Percentiles rank a stretch among this genome's conserved stretches.
Evolutionary conservation across 2,329 filamentous ascomycete genomes (phyloP).

Genomic region (Bipolaris sorokiniana): DNA sequence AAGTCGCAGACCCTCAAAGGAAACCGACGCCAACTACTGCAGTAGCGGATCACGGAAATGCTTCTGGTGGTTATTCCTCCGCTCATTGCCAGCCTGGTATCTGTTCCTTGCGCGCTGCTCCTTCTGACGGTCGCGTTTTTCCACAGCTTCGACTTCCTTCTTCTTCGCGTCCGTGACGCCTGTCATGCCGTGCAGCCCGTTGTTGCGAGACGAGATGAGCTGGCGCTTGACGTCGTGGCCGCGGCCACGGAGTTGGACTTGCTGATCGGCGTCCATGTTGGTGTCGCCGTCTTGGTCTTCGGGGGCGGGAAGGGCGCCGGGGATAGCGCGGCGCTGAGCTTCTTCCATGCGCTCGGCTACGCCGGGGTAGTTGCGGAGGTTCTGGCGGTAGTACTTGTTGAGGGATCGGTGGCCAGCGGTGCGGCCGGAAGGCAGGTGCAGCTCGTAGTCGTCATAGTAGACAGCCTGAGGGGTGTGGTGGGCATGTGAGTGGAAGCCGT

Average conservation of each 20-base stretch:
- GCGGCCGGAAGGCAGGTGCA: conserved; percentile 88
- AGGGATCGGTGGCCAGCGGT: conserved; percentile 89
- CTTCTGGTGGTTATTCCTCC: conserved; percentile 77
- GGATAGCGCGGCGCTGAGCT: conserved; percentile 59
- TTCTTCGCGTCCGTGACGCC: conserved; percentile 79
- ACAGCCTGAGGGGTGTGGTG: conserved; percentile 75
- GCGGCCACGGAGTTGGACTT: conserved; percentile 28
- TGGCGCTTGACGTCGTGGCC: conserved; percentile 41
- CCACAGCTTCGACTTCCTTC: conserved; percentile 67
- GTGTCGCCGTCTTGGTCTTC: conserved; percentile 51
- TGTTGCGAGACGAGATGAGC: conserved; percentile 67
- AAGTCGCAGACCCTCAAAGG: neutral
- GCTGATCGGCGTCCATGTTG: conserved; percentile 38
- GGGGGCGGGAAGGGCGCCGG: conserved; percentile 57
- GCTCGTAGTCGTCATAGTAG: conserved; percentile 90
- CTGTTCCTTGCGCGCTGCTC: conserved; percentile 65
- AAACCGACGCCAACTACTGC: conserved; percentile 47
- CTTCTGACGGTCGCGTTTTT: conserved; percentile 71
- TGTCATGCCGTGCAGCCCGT: conserved; percentile 77
- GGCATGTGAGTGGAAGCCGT: conserved; percentile 83
- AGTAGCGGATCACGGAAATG: conserved; percentile 68
- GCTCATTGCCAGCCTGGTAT: conserved; percentile 73
- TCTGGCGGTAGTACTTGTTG: conserved; percentile 89
- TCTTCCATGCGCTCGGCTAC: conserved; percentile 72
- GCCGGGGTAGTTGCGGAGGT: conserved; percentile 82